Base-by-base conservation (phyloP, 306 rosid genomes). In the Myrica gale region DNA sequence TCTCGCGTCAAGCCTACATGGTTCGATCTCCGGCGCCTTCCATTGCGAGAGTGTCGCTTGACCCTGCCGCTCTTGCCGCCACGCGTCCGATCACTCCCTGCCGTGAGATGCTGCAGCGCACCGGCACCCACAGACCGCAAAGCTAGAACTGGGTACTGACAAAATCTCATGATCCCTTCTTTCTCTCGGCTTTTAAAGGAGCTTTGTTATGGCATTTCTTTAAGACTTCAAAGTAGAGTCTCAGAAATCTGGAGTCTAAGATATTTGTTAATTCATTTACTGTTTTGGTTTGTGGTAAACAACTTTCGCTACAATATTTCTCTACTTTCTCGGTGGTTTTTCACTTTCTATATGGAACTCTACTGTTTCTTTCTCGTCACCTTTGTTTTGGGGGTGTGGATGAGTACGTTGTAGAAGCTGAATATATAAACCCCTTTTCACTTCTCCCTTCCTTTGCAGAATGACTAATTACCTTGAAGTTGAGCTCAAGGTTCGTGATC, bases 401-500 rank as follows among this genome's bases (percentile, higher is more conserved):
- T 32, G 37, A 2, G 37, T 32, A 32, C 37, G 37, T 32, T 0
- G 37, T 32, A 32, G 37, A 32, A 32, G 37, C 37, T 32, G 37
- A 32, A 32, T 26, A 23, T 23, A 0, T 26, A 32, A 32, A 32
- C 37, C 37, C 3, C 0, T 32, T 32, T 32, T 32, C 37, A 2
- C 37, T 32, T 32, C 37, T 32, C 37, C 37, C 37, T 2, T 32
- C 37, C 3, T 32, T 32, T 32, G 76, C 86, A 94, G 98, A 83
- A 86, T 85, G 98, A 87, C 81, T 81, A 84, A 75, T 62, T 90
- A 89, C 71, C 71, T 58, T 65, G 92, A 89, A 9, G 80, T 95
- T 3, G 93, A 87, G 80, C 82, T 92, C n/a, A 90, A 88, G 85
- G 97, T 90, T 66, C 93, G 98, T 4, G 97, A 92, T 72, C 92